phyloP scores from a whole-genome alignment of 805 yeast genomes.

The Debaryomyces tyrocola region DNA sequence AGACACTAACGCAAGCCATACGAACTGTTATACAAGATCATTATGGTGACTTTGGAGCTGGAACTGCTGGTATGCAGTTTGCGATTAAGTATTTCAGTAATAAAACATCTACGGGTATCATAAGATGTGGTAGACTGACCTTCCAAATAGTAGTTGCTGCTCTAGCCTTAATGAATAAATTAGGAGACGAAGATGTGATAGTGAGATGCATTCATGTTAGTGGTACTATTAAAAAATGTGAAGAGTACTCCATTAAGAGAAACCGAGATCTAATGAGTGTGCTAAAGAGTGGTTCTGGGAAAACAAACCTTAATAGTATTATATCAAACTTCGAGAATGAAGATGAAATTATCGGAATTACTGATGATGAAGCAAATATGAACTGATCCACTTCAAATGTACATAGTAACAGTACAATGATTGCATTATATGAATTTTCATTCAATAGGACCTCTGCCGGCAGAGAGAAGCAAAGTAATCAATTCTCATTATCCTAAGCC shows the following conservation, averaged over 20 bases:
- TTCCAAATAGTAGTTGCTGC: slow-evolving; percentile 67
- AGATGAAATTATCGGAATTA: slow-evolving; percentile 4
- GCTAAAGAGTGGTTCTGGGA: slow-evolving; percentile 7
- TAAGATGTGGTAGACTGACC: slow-evolving; percentile 71
- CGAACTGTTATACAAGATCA: slow-evolving; percentile 56
- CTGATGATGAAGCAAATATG: slow-evolving; percentile 3
- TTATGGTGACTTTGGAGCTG: slow-evolving; percentile 80
- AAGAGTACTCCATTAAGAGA: slow-evolving; percentile 58
- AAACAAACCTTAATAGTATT: background rate
- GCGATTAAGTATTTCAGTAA: slow-evolving; percentile 78
- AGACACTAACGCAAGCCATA: slow-evolving; percentile 52
- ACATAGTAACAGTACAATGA: too few species aligned
- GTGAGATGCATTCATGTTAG: slow-evolving; percentile 68
- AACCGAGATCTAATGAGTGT: slow-evolving; percentile 40
- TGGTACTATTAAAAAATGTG: slow-evolving; percentile 87
- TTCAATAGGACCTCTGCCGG: too few species aligned
- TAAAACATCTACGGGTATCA: slow-evolving; percentile 79
- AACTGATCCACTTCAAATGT: background rate
- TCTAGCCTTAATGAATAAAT: slow-evolving; percentile 50
- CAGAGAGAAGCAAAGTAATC: too few species aligned
- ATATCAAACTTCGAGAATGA: slow-evolving; percentile 5
- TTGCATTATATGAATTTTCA: too few species aligned
- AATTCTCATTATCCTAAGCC: too few species aligned
- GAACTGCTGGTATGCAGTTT: slow-evolving; percentile 58
- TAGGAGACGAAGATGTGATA: slow-evolving; percentile 52